phyloP scores from a whole-genome alignment of 768 basidiomycete genomes.

The Mycena chlorophos region DNA sequence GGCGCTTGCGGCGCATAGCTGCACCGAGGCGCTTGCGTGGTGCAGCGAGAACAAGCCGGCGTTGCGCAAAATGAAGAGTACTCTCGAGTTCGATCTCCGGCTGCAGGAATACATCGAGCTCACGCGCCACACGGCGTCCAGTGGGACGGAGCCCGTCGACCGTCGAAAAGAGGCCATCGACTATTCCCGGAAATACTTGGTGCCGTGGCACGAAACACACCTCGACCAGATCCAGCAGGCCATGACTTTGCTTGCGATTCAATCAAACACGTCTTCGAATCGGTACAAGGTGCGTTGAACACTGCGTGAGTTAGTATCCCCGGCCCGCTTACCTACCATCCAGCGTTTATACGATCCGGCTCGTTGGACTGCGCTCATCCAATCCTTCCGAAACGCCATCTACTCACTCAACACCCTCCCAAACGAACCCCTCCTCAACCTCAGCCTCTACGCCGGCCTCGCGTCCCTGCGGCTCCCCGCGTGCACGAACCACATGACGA shows the following conservation, averaged over 20 bases:
- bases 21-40: constrained; percentile 90
- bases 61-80: constrained; percentile 91
- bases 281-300: constrained; percentile 68
- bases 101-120: constrained; percentile 97
- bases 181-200: constrained; percentile 79
- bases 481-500: constrained; percentile 64
- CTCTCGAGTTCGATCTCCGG: constrained; percentile 93
- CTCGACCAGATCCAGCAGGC: constrained; percentile 74
- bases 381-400: constrained; percentile 82
- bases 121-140: too few species aligned
- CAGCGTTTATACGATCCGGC: constrained; percentile 81
- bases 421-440: constrained; percentile 80
- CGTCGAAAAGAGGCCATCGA: constrained; percentile 76
- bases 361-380: constrained; percentile 75
- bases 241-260: constrained; percentile 74
- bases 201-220: constrained; percentile 83
- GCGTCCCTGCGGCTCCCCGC: constrained; percentile 87
- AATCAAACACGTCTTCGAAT: constrained; percentile 66
- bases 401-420: constrained; percentile 87
- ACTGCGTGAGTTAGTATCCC: constrained; percentile 1
- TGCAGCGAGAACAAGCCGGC: constrained; percentile 95
- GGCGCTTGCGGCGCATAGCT: constrained; percentile 72
- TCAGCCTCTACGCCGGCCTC: constrained; percentile 89
- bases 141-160: too few species aligned
- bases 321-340: constrained; percentile 6